Conservation (phyloP, 225 moss, liverwort and hornwort species). For the Pseudisothecium myosuroides region DNA sequence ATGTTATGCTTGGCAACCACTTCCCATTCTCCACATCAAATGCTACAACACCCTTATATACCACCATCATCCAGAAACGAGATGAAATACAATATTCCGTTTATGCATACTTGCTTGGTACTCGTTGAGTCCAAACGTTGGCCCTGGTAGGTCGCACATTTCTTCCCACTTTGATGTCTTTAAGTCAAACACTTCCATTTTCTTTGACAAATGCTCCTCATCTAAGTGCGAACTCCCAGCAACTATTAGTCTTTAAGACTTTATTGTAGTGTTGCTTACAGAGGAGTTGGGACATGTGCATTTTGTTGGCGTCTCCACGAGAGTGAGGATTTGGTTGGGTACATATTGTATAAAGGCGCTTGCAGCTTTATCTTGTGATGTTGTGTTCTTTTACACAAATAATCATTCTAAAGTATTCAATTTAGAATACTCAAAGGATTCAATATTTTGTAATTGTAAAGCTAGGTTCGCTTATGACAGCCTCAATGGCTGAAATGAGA, state of each 20-base stretch:
- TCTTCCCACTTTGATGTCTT: not conserved
- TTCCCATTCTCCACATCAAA: not conserved
- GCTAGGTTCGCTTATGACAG: not conserved
- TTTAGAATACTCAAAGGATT: not conserved
- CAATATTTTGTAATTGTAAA: not conserved
- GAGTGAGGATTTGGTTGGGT: not conserved
- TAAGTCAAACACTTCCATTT: conserved; percentile 6
- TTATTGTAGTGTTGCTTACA: not conserved
- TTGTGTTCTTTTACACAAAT: not conserved
- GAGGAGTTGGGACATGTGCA: not conserved
- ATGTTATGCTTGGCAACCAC: not conserved
- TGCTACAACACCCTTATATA: not conserved
- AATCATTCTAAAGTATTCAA: not conserved
- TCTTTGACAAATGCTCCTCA: not conserved
- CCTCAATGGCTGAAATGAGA: not conserved
- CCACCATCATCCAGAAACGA: not conserved
- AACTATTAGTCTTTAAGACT: not conserved
- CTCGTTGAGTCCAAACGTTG: not conserved
- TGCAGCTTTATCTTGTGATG: not conserved
- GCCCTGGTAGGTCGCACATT: not conserved
- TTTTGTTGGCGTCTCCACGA: not conserved
- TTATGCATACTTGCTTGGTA: not conserved
- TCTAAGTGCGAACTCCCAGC: not conserved
- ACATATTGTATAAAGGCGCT: not conserved
- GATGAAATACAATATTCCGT: not conserved